Conservation (phyloP, 805 yeast species). For the Ogataea nitratoaversa region DNA sequence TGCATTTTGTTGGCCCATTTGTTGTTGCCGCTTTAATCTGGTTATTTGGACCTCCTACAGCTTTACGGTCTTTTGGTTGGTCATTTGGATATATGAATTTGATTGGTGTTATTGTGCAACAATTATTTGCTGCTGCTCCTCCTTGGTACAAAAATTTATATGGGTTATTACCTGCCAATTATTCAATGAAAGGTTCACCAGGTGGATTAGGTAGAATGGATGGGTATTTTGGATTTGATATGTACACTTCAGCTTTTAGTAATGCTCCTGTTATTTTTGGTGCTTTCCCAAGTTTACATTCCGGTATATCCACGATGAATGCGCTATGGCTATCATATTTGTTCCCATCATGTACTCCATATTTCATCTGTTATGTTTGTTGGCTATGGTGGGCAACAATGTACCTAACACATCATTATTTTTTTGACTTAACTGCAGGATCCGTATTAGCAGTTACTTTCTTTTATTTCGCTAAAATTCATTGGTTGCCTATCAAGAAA, state of each 20-base stretch:
- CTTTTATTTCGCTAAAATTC: constrained; percentile 65
- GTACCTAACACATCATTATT: constrained; percentile 95
- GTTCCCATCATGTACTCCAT: constrained; percentile 62
- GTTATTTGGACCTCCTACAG: constrained; percentile 86
- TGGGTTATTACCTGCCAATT: constrained; percentile 84
- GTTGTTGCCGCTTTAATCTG: constrained; percentile 74
- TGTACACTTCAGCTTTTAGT: constrained; percentile 74
- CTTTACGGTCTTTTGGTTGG: constrained; percentile 78
- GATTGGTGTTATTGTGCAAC: constrained; percentile 74
- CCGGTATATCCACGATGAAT: constrained; percentile 90
- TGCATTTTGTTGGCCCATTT: constrained; percentile 85
- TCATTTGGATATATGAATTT: constrained; percentile 93
- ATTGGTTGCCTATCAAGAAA: constrained; percentile 55
- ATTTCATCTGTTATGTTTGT: constrained; percentile 71
- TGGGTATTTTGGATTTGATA: constrained; percentile 64
- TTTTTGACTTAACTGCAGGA: constrained; percentile 87
- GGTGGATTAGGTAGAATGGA: constrained; percentile 92
- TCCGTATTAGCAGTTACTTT: constrained; percentile 68
- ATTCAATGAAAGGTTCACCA: constrained; percentile 85
- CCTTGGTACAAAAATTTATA: constrained; percentile 89
- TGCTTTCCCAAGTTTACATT: constrained; percentile 67
- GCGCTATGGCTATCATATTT: constrained; percentile 77
- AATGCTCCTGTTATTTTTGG: constrained; percentile 93
- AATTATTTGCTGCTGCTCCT: constrained; percentile 86
- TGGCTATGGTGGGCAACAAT: constrained; percentile 99